Base-by-base conservation (phyloP, 441 rosid genomes). In the Gossypium gossypioides region DNA sequence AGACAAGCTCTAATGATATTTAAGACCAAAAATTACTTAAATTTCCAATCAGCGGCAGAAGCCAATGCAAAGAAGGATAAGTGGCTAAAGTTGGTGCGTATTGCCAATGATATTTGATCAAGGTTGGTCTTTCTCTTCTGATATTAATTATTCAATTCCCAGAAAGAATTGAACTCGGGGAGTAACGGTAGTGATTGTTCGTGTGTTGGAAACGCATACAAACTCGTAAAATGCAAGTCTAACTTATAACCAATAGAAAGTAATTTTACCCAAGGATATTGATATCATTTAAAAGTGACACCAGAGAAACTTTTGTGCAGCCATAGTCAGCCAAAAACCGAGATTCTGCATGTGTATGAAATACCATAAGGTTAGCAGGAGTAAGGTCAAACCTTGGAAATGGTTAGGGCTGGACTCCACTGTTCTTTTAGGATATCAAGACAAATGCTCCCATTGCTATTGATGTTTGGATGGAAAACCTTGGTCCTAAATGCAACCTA, bases 361-460 rank as follows among this genome's bases (percentile, higher is more conserved):
- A 12, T 21, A 50, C 34, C 5, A 60, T 25, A 21, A 44, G 44
- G 27, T n/a, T 12, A 64, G 15, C 16, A 0, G 29, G 5, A 54
- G 37, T 19, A 42, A 50, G 7, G 12, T 40, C 64, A 40, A 71
- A 80, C 83, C 83, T 80, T 80, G 40, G 83, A 80, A 21, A 80
- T 77, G 68, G 83, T 80, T n/a, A 80, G 83, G n/a, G 83, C 83
- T 10, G 83, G 83, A 40, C 83, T 80, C 83, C 80, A 80, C 56
- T 80, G 80, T 62, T 80, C 83, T 69, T 80, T 80, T 6, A 80
- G 77, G 57, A 80, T 80, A 60, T 80, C 83, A 1, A 80, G 83
- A 68, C 83, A 80, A 63, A 80, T 80, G 74, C 83, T 80, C 72
- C 80, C 80, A 50, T 80, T 80, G 78, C 83, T 80, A 24, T 80